phyloP scores from a whole-genome alignment of 257 asterid genomes.

The Jacaranda copaia region DNA sequence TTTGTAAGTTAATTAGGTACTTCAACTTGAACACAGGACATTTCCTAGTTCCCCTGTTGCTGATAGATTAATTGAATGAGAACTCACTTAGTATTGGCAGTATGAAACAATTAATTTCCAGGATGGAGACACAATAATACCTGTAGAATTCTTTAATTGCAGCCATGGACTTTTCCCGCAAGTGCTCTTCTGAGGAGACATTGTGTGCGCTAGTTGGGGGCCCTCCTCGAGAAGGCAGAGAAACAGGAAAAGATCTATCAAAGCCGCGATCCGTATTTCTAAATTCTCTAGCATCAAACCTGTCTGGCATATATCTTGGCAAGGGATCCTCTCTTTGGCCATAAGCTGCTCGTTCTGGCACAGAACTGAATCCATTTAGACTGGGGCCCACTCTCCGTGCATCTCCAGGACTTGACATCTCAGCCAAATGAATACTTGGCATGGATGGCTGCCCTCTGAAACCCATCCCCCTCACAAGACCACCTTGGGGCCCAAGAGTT shows the following conservation, averaged over 20 bases:
- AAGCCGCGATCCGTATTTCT: slow-evolving; percentile 42
- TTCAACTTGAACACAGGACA: not conserved
- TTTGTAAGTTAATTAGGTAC: not conserved
- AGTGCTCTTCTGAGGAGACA: slow-evolving; percentile 68
- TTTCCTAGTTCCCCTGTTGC: not conserved
- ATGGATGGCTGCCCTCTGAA: slow-evolving; percentile 71
- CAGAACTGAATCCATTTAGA: slow-evolving; percentile 59
- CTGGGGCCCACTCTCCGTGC: slow-evolving; percentile 63
- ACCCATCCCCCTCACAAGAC: slow-evolving; percentile 85
- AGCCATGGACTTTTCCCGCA: slow-evolving; percentile 69
- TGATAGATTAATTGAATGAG: not conserved
- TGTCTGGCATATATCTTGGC: slow-evolving; percentile 61
- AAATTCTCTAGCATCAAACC: slow-evolving; percentile 50
- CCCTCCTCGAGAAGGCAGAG: slow-evolving; percentile 54
- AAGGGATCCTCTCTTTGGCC: slow-evolving; percentile 69
- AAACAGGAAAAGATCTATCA: slow-evolving; percentile 46
- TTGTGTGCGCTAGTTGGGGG: slow-evolving; percentile 42
- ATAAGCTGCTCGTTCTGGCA: slow-evolving; percentile 61
- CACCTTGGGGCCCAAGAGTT: slow-evolving; percentile 98
- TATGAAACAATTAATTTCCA: not conserved
- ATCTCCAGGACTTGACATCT: slow-evolving; percentile 56
- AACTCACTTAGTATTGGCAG: not conserved
- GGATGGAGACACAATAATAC: slow-evolving; percentile 46
- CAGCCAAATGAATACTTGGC: slow-evolving; percentile 47
- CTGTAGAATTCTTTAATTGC: slow-evolving; percentile 94